Base-by-base conservation (phyloP, 2,329 filamentous ascomycete genomes). In the Venturia effusa region DNA sequence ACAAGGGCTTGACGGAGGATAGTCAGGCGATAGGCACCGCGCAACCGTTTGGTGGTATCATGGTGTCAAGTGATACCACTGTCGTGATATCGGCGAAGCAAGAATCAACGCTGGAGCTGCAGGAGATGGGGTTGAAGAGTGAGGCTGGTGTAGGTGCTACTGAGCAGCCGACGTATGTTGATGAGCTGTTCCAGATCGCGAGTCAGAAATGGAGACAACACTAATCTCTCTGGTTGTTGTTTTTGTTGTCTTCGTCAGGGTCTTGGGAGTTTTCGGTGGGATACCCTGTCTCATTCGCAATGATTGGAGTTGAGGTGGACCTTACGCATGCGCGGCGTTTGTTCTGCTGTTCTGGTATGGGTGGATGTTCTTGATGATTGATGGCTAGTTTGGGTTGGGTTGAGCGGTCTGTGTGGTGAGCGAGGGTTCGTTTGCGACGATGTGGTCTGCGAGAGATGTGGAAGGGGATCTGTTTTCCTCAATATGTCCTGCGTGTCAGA, bases 111-210 rank as follows among this genome's bases (percentile, higher is more conserved):
- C 61, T 74, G 54, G 73, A 75, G 66, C 43, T 75, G 65, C 68
- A 64, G 8, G 70, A 75, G 0, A 61, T 76, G 62, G 74, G 74
- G 1, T 65, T 75, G 6, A 70, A 62, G n/a, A 68, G 71, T 13
- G 71, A 74, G 61, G 68, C 70, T 65, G 70, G 63, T 24, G 68
- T 74, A 17, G 75, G 68, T 11, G 74, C 73, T 19, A 72, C 71
- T 63, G 77, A 79, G 65, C 73, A 77, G 65, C 70, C 71, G 63
- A 78, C 76, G 0, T 70, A 77, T 67, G 76, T 74, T 4, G 77
- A 79, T 59, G 68, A 69, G 64, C 68, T 75, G 10, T 71, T 71
- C 34, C 63, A 66, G 27, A 68, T 72, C n/a, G 71, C 72, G 27
- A 70, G 68, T 41, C 66, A 68, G 59, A 68, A 67, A 30, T 73